Evolutionary conservation across 192 early-diverging fungal genomes (phyloP).

Genomic region (Linnemannia elongata): DNA sequence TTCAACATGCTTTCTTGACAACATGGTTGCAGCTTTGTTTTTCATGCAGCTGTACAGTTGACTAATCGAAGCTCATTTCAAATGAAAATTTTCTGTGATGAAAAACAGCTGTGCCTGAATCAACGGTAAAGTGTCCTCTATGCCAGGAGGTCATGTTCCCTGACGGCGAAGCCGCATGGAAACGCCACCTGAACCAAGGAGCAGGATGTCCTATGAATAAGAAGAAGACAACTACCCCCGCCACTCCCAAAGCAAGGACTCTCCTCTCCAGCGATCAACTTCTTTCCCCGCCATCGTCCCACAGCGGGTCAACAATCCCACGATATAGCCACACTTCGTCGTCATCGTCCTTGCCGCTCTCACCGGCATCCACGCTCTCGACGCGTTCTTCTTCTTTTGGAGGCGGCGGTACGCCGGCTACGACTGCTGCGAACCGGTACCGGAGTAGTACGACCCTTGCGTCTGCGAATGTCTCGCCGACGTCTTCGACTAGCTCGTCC

Average conservation of each 20-base stretch:
- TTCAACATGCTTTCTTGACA: not conserved
- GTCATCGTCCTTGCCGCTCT: slow-evolving; percentile 27
- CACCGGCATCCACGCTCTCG: slow-evolving; percentile 33
- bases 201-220: slow-evolving; percentile 70
- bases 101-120: slow-evolving; percentile 19
- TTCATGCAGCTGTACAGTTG: not conserved
- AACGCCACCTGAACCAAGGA: slow-evolving; percentile 68
- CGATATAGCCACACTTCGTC: slow-evolving; percentile 9
- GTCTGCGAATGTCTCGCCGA: slow-evolving; percentile 27
- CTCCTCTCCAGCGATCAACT: not conserved
- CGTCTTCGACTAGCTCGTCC: slow-evolving; percentile 29
- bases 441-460: not conserved
- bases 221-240: slow-evolving; percentile 25
- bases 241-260: not conserved
- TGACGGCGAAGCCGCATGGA: slow-evolving; percentile 73
- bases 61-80: not conserved
- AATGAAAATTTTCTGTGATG: not conserved
- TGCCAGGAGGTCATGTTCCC: slow-evolving; percentile 69
- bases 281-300: slow-evolving; percentile 5
- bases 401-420: not conserved
- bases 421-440: not conserved
- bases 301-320: slow-evolving; percentile 5
- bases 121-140: slow-evolving; percentile 68
- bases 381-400: slow-evolving; percentile 9
- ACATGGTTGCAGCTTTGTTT: not conserved